Conservation (phyloP, 306 rosid genomes). For the Corylus avellana region DNA sequence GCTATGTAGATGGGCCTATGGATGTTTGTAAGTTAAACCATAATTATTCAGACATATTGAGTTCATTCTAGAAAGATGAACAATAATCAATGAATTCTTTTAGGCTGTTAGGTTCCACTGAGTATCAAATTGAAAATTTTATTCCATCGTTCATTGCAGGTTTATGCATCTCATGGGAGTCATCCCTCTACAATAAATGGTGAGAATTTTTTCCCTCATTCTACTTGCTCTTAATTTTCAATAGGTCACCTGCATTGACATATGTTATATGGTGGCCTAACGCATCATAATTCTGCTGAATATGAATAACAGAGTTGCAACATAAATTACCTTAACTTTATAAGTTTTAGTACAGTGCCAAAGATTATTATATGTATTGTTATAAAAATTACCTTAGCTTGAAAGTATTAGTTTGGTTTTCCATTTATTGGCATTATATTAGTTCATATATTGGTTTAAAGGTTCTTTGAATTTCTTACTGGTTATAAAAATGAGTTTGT, state of each 20-base stretch:
- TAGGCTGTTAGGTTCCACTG: not conserved
- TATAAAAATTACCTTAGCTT: no score
- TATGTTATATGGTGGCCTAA: not conserved
- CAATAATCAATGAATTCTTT: slow-evolving; percentile 9
- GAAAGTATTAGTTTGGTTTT: not conserved
- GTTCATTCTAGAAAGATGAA: slow-evolving; percentile 2
- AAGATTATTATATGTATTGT: no score
- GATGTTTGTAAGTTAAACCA: slow-evolving; percentile 72
- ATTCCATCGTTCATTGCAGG: slow-evolving; percentile 54
- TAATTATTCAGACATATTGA: slow-evolving; percentile 10
- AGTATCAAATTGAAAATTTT: not conserved
- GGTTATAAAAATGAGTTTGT: not conserved
- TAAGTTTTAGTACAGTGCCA: no score
- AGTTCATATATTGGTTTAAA: not conserved
- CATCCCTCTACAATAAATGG: slow-evolving; percentile 81
- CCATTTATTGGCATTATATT: not conserved
- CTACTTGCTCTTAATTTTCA: not conserved
- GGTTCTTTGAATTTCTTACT: not conserved
- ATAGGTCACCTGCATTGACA: not conserved
- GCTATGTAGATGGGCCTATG: slow-evolving; percentile 83
- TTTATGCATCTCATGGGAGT: slow-evolving; percentile 81
- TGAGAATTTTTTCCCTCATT: slow-evolving; percentile 39
- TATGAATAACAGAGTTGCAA: not conserved
- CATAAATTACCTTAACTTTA: not conserved
- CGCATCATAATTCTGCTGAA: not conserved